Conservation (phyloP, 768 basidiomycete species). For the Calocybe gangraenosa region DNA sequence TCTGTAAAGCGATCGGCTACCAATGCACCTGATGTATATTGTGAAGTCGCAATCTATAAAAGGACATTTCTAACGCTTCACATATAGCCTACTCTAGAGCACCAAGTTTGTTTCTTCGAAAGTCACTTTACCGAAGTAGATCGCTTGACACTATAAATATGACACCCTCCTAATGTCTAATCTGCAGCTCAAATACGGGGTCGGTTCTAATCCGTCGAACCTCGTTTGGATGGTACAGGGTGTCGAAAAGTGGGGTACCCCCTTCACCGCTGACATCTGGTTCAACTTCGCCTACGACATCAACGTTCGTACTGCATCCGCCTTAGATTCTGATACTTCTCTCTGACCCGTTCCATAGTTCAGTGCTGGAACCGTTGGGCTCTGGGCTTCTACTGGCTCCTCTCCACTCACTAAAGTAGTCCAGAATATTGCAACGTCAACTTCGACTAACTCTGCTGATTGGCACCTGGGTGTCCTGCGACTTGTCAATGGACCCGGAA, state of each 20-base stretch:
- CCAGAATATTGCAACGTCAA: conserved; percentile 39
- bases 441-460: conserved; percentile 56
- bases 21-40: conserved; percentile 48
- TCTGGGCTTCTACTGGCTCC: conserved; percentile 52
- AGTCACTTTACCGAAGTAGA: conserved; percentile 57
- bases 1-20: conserved; percentile 44
- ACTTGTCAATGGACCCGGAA: conserved; percentile 38
- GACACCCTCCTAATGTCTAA: neutral
- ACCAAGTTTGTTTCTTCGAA: conserved; percentile 62
- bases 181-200: conserved; percentile 51
- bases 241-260: conserved; percentile 44
- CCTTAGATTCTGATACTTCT: neutral
- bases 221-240: conserved; percentile 50
- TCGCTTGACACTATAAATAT: too few species aligned
- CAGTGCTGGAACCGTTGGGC: conserved; percentile 45
- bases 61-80: neutral
- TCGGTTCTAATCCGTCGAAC: conserved; percentile 42
- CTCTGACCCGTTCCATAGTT: conserved; percentile 33
- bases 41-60: neutral
- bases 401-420: conserved; percentile 46
- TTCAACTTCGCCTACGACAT: conserved; percentile 69
- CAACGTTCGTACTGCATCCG: conserved; percentile 34
- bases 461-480: conserved; percentile 62
- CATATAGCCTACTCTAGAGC: conserved; percentile 46
- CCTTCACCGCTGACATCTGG: conserved; percentile 51